Evolutionary conservation across 352 stramenopile species (phyloP).

Genomic region (Phytopythium sindhum): DNA sequence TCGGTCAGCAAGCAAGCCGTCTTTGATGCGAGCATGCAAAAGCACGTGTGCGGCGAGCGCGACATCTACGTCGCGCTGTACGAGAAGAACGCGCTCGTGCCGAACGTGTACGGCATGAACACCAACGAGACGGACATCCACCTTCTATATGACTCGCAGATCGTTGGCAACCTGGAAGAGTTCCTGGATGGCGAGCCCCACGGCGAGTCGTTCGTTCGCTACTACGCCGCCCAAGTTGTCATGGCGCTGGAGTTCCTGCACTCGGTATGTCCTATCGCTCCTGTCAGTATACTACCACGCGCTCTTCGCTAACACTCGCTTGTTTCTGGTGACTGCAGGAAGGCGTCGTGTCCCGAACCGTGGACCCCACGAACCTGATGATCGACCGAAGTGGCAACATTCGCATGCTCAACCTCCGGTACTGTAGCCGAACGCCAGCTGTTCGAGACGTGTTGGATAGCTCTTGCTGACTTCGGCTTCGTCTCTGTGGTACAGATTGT

Average conservation of each 20-base stretch:
- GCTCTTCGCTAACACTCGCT: not conserved
- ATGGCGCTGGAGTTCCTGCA: slow-evolving; percentile 82
- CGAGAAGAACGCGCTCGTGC: slow-evolving; percentile 72
- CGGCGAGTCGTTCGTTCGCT: slow-evolving; percentile 77
- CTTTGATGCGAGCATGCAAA: slow-evolving; percentile 76
- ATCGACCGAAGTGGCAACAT: slow-evolving; percentile 80
- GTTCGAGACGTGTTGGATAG: not conserved
- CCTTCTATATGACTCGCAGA: slow-evolving; percentile 73
- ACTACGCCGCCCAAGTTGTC: slow-evolving; percentile 84
- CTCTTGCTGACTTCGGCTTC: not conserved
- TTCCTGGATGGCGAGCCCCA: slow-evolving; percentile 68
- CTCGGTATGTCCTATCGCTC: slow-evolving; percentile 27
- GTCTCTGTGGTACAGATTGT: slow-evolving; percentile 35
- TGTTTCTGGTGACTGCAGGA: slow-evolving; percentile 31
- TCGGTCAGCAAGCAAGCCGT: slow-evolving; percentile 82
- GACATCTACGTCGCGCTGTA: slow-evolving; percentile 84
- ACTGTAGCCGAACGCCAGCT: slow-evolving; percentile 1
- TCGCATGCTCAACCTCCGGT: slow-evolving; percentile 82
- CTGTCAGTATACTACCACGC: not conserved
- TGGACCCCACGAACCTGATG: slow-evolving; percentile 80
- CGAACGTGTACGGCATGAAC: slow-evolving; percentile 65
- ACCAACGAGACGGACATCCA: slow-evolving; percentile 82
- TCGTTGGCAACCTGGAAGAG: slow-evolving; percentile 79
- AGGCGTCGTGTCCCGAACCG: slow-evolving; percentile 72
- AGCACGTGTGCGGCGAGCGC: slow-evolving; percentile 73